Base-by-base conservation (phyloP, 768 basidiomycete genomes). In the Cystofilobasidium capitatum region DNA sequence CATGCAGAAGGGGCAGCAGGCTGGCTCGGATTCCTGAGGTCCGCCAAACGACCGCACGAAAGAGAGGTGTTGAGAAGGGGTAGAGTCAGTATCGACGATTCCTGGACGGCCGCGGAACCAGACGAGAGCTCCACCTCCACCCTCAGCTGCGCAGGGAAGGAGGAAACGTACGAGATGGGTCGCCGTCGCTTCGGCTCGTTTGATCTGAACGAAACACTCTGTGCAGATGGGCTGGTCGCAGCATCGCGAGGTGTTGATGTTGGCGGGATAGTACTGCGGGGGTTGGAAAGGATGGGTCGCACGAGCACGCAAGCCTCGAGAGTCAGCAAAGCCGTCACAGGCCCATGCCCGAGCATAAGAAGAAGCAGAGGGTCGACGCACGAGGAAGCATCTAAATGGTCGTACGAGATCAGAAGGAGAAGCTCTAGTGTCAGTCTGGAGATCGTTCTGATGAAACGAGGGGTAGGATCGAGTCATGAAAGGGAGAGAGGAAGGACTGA, bases 141-240 rank as follows among this genome's bases (percentile, higher is more conserved):
- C 40, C 40, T 42, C 40, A 42, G n/a, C 40, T 45, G 36, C 22
- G 31, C 37, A 64, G 58, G 20, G 39, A 31, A 39, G 49, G 54
- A 24, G 39, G 47, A 29, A 39, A 61, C 65, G 36, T 20, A 92
- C 91, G 69, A 97, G 81, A 78, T 98, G 93, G 0, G 92, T 97
- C 9, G 91, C 82, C 0, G 91, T 94, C 8, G 96, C 91, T 70
- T 99, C 96, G 40, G 83, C 85, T 64, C 96, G 88, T 80, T 97
- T 98, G 79, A 99, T 98, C 79, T 97, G 94, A 26, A 97, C 91
- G 74, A 99, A 98, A 76, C 96, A 99, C 78, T 99, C 96, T 42
- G 96, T 97, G 76, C 96, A 99, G 70, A 99, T 94, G 26, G 89
- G 87, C 72, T 99, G 96, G 81, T 94, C 93, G 76, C 96, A 99